Evolutionary conservation across 768 basidiomycete genomes (phyloP), one percentile per base, ranked within the genome.

Genomic region (Cystobasidium tubakii): DNA sequence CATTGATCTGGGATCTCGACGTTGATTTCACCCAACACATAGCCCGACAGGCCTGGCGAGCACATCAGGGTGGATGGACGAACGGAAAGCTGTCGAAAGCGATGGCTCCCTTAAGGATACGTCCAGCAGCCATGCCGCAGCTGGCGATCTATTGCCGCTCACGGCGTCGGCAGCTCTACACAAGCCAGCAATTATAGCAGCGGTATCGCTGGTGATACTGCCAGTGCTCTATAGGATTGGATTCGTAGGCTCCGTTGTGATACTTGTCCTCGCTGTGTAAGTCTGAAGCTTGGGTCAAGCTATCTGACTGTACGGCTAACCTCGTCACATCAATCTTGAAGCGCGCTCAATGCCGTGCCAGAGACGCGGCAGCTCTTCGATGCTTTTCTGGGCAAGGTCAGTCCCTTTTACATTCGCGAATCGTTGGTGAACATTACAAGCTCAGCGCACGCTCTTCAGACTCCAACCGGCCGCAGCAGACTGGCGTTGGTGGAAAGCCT

Each of bases 151-250:
- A 6, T 21, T n/a, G 21, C 46, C 46, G 46, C 46, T 50, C n/a
- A n/a, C n/a, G 46, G 15, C 12, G 7, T 50, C 46, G 21, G 21
- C 15, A 6, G 57, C 57, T 4, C 57, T 60, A 6, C 29, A 60
- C 25, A 27, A 34, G 33, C 57, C 57, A 60, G 57, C 57, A 10
- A 60, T 60, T 4, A 23, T 33, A 67, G 54, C 21, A 7, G 69
- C 53, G 9, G 29, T 55, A 4, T 53, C 27, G 10, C n/a, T 60
- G 69, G 53, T 60, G 2, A 29, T 71, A 15, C 69, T 71, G 33
- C 69, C 69, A 25, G 29, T 71, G 25, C 69, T 71, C 3, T 71
- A 71, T 54, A 71, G 55, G 27, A 3, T 71, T n/a, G 69, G 54
- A 27, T 34, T 62, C 19, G 23, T n/a, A 1, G 25, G 50, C 6